phyloP scores from a whole-genome alignment of 2,329 filamentous ascomycete species.

The Huntiella omanensis region DNA sequence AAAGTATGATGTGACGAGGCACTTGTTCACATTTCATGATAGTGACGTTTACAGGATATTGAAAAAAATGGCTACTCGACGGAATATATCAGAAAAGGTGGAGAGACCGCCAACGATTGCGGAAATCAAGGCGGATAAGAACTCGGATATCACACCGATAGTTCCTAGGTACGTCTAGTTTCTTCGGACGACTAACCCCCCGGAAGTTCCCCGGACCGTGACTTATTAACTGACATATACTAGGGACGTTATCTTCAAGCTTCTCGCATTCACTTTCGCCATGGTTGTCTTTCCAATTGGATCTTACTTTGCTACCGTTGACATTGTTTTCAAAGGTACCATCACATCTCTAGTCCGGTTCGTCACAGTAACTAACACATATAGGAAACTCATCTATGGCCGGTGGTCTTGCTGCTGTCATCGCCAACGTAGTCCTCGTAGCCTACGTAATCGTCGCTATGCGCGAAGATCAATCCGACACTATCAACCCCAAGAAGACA shows the following conservation, averaged over 20 bases:
- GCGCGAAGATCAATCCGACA: conserved; percentile 50
- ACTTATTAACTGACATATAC: not conserved
- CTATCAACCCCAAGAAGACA: conserved; percentile 30
- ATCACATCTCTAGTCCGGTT: conserved; percentile 1
- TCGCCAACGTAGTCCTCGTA: conserved; percentile 81
- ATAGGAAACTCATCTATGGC: conserved; percentile 77
- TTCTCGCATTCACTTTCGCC: conserved; percentile 74
- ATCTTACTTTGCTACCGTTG: conserved; percentile 68
- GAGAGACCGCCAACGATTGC: too few species aligned
- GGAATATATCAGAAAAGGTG: too few species aligned
- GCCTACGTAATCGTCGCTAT: conserved; percentile 86
- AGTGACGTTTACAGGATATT: too few species aligned
- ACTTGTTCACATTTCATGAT: too few species aligned
- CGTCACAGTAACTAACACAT: not conserved
- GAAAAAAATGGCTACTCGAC: too few species aligned
- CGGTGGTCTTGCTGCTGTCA: conserved; percentile 65
- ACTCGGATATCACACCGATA: conserved; percentile 61
- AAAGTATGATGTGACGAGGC: too few species aligned
- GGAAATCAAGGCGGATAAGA: conserved; percentile 23
- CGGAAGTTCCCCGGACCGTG: not conserved
- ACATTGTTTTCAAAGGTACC: conserved; percentile 58
- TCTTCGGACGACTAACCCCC: not conserved
- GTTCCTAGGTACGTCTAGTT: conserved; percentile 50
- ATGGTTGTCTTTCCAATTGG: conserved; percentile 81
- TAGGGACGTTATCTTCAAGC: conserved; percentile 73